Evolutionary conservation across 306 rosid genomes (phyloP).

Genomic region (Inga laurina): DNA sequence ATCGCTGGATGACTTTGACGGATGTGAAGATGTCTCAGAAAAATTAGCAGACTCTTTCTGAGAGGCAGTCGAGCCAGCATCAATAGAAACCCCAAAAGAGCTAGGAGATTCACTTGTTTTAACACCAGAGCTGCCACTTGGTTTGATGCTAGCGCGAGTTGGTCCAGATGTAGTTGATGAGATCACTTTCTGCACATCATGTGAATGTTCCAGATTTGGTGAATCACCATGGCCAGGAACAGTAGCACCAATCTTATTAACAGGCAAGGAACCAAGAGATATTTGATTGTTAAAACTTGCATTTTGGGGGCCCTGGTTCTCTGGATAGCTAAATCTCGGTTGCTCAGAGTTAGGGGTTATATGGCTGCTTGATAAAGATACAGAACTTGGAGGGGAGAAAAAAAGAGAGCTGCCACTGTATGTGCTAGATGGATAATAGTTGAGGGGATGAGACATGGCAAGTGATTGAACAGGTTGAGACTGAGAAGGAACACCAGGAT

Average conservation of each 20-base stretch:
- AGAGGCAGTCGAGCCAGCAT: constrained; percentile 36
- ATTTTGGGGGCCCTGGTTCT: constrained; percentile 60
- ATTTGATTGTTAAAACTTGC: constrained; percentile 44
- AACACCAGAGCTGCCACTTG: constrained; percentile 44
- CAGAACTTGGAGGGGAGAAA: constrained; percentile 51
- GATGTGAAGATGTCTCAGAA: constrained; percentile 36
- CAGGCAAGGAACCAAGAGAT: constrained; percentile 49
- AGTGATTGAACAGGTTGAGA: constrained; percentile 60
- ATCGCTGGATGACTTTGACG: constrained; percentile 42
- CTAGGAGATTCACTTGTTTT: constrained; percentile 54
- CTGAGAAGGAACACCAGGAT: constrained; percentile 59
- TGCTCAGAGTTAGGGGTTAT: constrained; percentile 68
- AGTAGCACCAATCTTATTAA: constrained; percentile 47
- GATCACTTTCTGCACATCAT: constrained; percentile 46
- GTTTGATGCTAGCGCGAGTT: constrained; percentile 53
- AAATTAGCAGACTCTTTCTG: constrained; percentile 43
- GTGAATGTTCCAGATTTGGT: constrained; percentile 50
- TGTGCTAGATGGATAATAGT: constrained; percentile 49
- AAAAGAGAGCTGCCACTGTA: constrained; percentile 45
- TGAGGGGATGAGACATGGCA: constrained; percentile 49
- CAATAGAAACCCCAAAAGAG: constrained; percentile 42
- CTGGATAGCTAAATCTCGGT: constrained; percentile 57
- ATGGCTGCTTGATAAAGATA: constrained; percentile 63
- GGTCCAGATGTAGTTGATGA: constrained; percentile 43
- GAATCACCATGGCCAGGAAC: constrained; percentile 46